These are phyloP conservation scores for Hypomontagnella submonticulosa DNA, from an alignment of 495 filamentous ascomycete genomes.

Conservation along the genomic window DNA sequence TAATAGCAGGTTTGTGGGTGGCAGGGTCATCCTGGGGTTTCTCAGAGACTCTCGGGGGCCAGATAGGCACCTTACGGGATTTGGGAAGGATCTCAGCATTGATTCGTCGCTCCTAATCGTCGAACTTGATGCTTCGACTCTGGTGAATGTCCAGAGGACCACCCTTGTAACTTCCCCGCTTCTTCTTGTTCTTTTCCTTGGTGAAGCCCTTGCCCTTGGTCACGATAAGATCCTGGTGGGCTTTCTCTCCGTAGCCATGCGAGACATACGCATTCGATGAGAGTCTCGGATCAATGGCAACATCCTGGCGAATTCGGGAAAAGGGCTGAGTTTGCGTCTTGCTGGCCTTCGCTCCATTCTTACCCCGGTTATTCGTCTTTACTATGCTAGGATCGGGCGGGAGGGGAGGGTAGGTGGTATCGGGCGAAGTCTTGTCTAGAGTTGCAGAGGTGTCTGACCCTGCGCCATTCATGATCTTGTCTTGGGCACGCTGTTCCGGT, in stretches of 20 bases:
- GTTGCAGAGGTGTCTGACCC: conserved; percentile 56
- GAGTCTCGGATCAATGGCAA: conserved; percentile 67
- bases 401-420: conserved; percentile 54
- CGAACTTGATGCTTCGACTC: conserved; percentile 86
- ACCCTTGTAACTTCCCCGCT: conserved; percentile 86
- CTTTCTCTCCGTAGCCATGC: conserved; percentile 89
- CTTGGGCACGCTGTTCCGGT: conserved; percentile 42
- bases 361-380: conserved; percentile 60
- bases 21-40: background rate
- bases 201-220: conserved; percentile 98
- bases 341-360: conserved; percentile 45
- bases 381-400: conserved; percentile 59
- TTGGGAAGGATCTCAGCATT: background rate
- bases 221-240: conserved; percentile 85
- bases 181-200: conserved; percentile 99
- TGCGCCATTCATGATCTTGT: conserved; percentile 26
- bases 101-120: conserved; percentile 65
- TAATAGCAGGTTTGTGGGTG: background rate
- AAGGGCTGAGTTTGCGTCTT: conserved; percentile 71
- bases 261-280: conserved; percentile 79
- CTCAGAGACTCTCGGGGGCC: background rate
- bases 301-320: conserved; percentile 69
- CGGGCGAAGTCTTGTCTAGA: conserved; percentile 54
- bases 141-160: conserved; percentile 80
- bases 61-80: background rate